Evolutionary conservation across 164 flowering plant species (phyloP).

Genomic region (Cinnamomum micranthum): DNA sequence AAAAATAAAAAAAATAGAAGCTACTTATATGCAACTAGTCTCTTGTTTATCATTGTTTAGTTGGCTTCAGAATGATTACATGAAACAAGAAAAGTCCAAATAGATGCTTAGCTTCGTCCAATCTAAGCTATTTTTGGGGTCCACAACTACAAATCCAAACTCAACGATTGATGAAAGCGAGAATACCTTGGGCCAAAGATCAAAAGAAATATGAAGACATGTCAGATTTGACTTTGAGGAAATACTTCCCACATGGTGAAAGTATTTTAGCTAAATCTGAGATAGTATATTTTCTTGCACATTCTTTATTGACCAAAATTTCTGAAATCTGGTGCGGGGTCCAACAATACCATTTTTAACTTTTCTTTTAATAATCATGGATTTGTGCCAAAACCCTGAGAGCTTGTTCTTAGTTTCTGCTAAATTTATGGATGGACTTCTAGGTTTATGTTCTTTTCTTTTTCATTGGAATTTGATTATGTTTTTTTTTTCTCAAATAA

Average conservation of each 20-base stretch:
- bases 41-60: too few species aligned
- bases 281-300: neutral
- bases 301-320: neutral
- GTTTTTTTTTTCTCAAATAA: neutral
- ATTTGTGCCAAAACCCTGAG: neutral
- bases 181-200: too few species aligned
- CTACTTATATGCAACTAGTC: too few species aligned
- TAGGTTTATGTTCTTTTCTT: neutral
- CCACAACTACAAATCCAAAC: too few species aligned
- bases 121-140: too few species aligned
- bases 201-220: too few species aligned
- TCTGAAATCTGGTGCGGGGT: neutral
- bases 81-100: too few species aligned
- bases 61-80: too few species aligned
- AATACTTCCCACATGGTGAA: neutral
- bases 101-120: too few species aligned
- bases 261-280: neutral
- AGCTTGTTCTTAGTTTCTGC: neutral
- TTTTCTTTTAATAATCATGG: neutral
- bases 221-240: neutral
- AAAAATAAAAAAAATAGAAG: too few species aligned
- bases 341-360: neutral
- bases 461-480: neutral
- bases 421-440: neutral
- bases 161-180: too few species aligned